Conservation (phyloP, 1,139 yeast species). For the Scheffersomyces quercinus region DNA sequence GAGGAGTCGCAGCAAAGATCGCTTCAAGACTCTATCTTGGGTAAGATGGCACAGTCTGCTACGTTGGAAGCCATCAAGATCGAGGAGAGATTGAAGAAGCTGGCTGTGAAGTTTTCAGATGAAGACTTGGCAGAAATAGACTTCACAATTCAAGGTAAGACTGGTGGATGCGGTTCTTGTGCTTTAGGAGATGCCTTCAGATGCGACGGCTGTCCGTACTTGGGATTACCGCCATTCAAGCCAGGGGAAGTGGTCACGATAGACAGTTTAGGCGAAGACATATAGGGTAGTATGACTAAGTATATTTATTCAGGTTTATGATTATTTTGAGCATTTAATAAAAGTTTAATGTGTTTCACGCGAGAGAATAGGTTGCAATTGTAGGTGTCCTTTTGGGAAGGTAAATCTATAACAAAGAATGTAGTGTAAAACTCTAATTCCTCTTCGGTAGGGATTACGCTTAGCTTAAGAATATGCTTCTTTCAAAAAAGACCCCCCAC, state of each 20-base stretch:
- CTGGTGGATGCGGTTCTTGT: constrained; percentile 97
- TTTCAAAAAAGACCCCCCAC: too few relatives aligned
- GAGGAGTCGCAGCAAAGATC: constrained; percentile 52
- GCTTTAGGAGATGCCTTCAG: constrained; percentile 97
- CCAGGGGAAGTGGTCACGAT: constrained; percentile 80
- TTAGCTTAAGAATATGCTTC: too few relatives aligned
- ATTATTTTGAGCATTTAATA: too few relatives aligned
- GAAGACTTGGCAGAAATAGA: constrained; percentile 85
- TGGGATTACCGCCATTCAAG: constrained; percentile 96
- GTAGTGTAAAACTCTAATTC: too few relatives aligned
- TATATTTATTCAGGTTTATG: too few relatives aligned
- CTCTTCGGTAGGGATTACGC: too few relatives aligned
- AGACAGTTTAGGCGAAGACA: constrained; percentile 54
- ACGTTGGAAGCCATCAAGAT: constrained; percentile 54
- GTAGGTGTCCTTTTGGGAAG: too few relatives aligned
- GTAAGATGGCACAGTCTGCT: constrained; percentile 53
- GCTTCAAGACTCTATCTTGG: constrained; percentile 46
- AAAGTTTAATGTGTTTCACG: too few relatives aligned
- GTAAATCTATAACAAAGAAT: too few relatives aligned
- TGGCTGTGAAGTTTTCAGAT: constrained; percentile 55
- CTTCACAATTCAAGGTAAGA: constrained; percentile 91
- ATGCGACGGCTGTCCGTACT: constrained; percentile 96
- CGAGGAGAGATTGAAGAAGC: constrained; percentile 46
- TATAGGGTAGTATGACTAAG: constrained; percentile 14
- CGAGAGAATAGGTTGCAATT: too few relatives aligned